A percentile compares a stretch with the other conserved stretches of the same genome.
phyloP scores from a whole-genome alignment of 345 rosid species.

The Erodium maritimum region DNA sequence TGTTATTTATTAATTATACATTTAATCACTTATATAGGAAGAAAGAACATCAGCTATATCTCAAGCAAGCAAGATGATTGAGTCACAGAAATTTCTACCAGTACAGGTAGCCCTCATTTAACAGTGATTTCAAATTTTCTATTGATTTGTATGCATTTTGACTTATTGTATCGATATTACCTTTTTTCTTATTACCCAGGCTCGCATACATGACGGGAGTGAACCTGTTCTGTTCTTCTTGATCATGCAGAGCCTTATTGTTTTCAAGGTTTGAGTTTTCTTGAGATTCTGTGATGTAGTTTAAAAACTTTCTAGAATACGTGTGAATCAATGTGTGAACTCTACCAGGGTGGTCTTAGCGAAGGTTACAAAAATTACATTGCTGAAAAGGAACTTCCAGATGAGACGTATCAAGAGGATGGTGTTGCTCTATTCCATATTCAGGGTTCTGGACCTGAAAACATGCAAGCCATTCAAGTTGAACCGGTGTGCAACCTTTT shows the following conservation, averaged over 20 bases:
- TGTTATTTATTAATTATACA: too few relatives aligned
- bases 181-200: slow-evolving; percentile 31
- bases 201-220: slow-evolving; percentile 77
- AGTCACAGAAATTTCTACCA: slow-evolving; percentile 73
- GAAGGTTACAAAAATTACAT: slow-evolving; percentile 68
- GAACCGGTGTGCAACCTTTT: slow-evolving; percentile 51
- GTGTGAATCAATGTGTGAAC: neutral
- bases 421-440: slow-evolving; percentile 75
- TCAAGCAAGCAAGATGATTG: slow-evolving; percentile 75
- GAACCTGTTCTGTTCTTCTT: slow-evolving; percentile 86
- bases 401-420: slow-evolving; percentile 66
- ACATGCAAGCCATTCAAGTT: slow-evolving; percentile 98
- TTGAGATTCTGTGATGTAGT: slow-evolving; percentile 1
- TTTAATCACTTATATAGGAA: slow-evolving; percentile 37
- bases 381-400: slow-evolving; percentile 64
- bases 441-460: slow-evolving; percentile 98
- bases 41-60: slow-evolving; percentile 75
- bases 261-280: slow-evolving; percentile 57
- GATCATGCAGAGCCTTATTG: slow-evolving; percentile 81
- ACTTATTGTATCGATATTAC: slow-evolving; percentile 12
- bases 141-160: neutral
- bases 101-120: slow-evolving; percentile 46
- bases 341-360: slow-evolving; percentile 77
- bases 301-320: too few relatives aligned
- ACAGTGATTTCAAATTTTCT: neutral